A percentile compares a stretch with the other conserved stretches of the same genome.
Conservation (phyloP, 306 rosid genomes). For the Trifolium repens region DNA sequence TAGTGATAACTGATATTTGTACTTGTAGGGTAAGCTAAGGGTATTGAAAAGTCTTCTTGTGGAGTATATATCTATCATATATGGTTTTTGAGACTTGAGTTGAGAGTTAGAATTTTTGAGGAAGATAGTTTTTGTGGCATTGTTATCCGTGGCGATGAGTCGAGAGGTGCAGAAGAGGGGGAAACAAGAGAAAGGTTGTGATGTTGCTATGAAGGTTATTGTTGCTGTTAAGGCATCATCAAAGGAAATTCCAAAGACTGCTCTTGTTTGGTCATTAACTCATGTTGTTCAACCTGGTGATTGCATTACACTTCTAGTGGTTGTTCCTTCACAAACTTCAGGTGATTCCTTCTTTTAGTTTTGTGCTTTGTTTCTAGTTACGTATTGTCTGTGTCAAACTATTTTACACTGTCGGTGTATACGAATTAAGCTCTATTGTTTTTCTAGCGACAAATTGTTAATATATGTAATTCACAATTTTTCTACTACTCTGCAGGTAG, state of each 20-base stretch:
- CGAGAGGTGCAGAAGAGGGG: conserved; percentile 73
- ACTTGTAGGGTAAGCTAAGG: conserved; percentile 49
- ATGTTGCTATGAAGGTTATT: conserved; percentile 83
- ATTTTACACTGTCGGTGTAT: neutral
- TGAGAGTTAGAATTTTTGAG: conserved; percentile 49
- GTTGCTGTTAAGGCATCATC: conserved; percentile 90
- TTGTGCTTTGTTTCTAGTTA: conserved; percentile 8
- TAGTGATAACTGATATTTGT: conserved; percentile 47
- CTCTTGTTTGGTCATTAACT: conserved; percentile 94
- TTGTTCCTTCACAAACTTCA: conserved; percentile 86
- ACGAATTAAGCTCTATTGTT: neutral
- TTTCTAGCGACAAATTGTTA: neutral
- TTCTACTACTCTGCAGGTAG: conserved; percentile 61
- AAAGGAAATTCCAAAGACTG: conserved; percentile 89
- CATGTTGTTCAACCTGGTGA: conserved; percentile 99
- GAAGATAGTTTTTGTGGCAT: conserved; percentile 29
- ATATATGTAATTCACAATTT: conserved; percentile 22
- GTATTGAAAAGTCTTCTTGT: conserved; percentile 39
- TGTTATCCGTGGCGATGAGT: conserved; percentile 57
- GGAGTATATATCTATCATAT: neutral
- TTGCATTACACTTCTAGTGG: conserved; percentile 90
- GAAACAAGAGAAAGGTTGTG: conserved; percentile 78
- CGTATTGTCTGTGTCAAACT: neutral
- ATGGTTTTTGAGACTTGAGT: conserved; percentile 50
- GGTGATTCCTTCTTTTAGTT: conserved; percentile 54